Percentiles rank a stretch among this genome's conserved stretches.
Conservation (phyloP, 257 asterid species). For the Solanum chmielewskii region DNA sequence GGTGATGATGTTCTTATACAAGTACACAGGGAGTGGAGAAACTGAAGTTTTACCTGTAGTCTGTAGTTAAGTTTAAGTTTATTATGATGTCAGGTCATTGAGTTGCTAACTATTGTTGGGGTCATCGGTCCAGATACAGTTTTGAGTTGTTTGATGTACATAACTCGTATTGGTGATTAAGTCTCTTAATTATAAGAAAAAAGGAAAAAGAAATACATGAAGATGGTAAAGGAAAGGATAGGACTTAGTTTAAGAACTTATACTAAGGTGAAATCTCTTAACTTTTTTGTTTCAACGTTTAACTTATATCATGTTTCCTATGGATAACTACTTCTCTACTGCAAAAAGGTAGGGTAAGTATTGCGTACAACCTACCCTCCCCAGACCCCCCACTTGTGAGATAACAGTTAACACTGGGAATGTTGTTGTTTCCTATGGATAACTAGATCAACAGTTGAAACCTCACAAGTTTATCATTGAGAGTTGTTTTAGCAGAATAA, state of each 20-base stretch:
- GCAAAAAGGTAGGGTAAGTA: too few species aligned
- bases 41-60: not conserved
- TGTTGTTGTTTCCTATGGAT: not conserved
- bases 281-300: not conserved
- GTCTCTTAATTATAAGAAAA: not conserved
- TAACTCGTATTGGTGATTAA: not conserved
- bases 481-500: not conserved
- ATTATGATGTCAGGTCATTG: not conserved
- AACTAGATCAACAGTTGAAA: not conserved
- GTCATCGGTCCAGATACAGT: not conserved
- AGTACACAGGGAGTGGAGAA: not conserved
- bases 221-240: not conserved
- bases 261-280: not conserved
- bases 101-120: not conserved
- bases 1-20: not conserved
- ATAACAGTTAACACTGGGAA: too few species aligned
- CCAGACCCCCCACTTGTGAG: too few species aligned
- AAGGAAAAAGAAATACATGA: not conserved
- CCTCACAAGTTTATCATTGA: not conserved
- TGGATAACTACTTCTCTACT: not conserved
- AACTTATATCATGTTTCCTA: not conserved
- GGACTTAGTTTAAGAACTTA: not conserved
- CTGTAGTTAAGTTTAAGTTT: not conserved
- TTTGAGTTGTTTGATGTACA: not conserved
- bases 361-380: too few species aligned